Percentiles rank a stretch among this genome's conserved stretches.
Evolutionary conservation across 1,139 yeast species (phyloP).

Genomic region (Suhomyces bokatorum): DNA sequence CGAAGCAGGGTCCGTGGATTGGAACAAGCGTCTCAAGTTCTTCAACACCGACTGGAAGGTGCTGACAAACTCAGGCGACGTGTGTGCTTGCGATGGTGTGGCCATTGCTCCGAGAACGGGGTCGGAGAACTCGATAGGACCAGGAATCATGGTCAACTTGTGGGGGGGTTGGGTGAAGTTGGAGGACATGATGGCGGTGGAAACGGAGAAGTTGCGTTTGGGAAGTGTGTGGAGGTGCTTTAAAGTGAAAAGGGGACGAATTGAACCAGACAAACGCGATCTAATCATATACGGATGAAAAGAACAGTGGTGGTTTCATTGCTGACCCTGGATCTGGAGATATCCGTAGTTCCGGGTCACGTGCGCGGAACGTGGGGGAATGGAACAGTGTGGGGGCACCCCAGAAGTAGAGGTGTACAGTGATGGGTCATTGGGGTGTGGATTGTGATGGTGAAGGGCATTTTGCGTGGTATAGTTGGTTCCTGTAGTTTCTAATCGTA

Average conservation of each 20-base stretch:
- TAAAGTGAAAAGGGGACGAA: background rate
- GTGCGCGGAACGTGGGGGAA: background rate
- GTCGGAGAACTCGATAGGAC: conserved; percentile 89
- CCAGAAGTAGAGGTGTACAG: no score
- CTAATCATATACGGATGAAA: conserved; percentile 7
- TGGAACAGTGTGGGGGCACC: no score
- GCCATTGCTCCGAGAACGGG: conserved; percentile 80
- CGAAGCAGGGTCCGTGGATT: conserved; percentile 61
- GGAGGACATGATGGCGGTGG: conserved; percentile 24
- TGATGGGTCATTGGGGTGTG: no score
- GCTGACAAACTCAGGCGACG: conserved; percentile 80
- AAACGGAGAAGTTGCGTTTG: background rate
- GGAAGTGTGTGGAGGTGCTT: background rate
- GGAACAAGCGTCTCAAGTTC: conserved; percentile 72
- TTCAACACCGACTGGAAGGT: conserved; percentile 70
- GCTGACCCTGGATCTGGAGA: conserved; percentile 8
- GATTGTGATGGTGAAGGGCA: no score
- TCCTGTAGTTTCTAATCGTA: no score
- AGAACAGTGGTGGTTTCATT: conserved; percentile 1
- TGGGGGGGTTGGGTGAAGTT: conserved; percentile 50
- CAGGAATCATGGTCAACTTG: conserved; percentile 78
- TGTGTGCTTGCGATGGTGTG: conserved; percentile 85
- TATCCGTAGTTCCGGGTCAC: conserved; percentile 8
- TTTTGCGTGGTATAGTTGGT: no score
- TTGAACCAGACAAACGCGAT: background rate